phyloP scores from a whole-genome alignment of 805 yeast species.

The Candida silvatica region DNA sequence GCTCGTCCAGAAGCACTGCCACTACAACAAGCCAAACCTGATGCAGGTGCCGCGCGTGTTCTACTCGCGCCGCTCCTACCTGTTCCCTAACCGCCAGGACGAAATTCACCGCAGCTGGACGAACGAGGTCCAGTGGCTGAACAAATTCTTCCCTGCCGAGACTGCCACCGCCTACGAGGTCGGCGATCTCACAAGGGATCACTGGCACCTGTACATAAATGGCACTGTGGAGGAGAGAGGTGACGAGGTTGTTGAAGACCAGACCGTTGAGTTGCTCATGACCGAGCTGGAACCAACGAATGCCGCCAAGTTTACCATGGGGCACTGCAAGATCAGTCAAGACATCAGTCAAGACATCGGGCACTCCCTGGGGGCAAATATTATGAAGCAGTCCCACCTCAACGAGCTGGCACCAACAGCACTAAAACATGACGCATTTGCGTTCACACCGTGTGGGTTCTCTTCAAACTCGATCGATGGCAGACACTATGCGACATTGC shows the following conservation, averaged over 20 bases:
- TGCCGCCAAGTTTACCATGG: slow-evolving; percentile 45
- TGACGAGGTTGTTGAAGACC: slow-evolving; percentile 24
- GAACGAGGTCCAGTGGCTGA: slow-evolving; percentile 64
- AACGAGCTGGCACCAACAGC: not conserved
- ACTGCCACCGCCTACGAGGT: slow-evolving; percentile 59
- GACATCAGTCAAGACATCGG: slow-evolving; percentile 51
- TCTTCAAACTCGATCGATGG: slow-evolving; percentile 76
- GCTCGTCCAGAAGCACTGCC: slow-evolving; percentile 32
- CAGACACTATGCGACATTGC: slow-evolving; percentile 66
- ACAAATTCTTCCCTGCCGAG: slow-evolving; percentile 54
- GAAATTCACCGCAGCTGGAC: slow-evolving; percentile 81
- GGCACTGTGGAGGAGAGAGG: slow-evolving; percentile 22
- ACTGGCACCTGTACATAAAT: slow-evolving; percentile 83
- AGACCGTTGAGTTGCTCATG: slow-evolving; percentile 87
- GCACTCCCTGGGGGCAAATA: slow-evolving; percentile 66
- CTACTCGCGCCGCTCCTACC: slow-evolving; percentile 84
- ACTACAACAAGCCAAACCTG: slow-evolving; percentile 27
- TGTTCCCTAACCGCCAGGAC: slow-evolving; percentile 83
- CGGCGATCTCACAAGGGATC: slow-evolving; percentile 74
- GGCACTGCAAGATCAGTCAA: slow-evolving; percentile 10
- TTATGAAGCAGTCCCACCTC: slow-evolving; percentile 47
- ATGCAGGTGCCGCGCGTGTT: slow-evolving; percentile 53
- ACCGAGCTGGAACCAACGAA: slow-evolving; percentile 58
- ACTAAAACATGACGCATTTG: slow-evolving; percentile 69
- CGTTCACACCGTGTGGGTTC: slow-evolving; percentile 91